Evolutionary conservation across 345 rosid species (phyloP).

Genomic region (Eucalyptus polyanthemos): DNA sequence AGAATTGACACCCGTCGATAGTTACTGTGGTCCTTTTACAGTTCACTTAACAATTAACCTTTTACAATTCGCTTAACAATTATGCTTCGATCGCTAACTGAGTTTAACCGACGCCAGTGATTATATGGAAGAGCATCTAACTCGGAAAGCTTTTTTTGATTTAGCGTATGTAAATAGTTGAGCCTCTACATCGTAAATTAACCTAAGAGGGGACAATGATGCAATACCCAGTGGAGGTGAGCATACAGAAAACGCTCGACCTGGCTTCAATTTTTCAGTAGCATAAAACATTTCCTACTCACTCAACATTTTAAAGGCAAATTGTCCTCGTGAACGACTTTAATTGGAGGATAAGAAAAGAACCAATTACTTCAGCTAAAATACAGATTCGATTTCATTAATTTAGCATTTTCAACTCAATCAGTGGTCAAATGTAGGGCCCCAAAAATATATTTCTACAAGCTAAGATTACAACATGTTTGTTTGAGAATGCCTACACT

Average conservation of each 20-base stretch:
- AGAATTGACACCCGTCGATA: neutral
- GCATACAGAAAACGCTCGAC: neutral
- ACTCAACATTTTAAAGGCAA: neutral
- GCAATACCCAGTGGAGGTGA: neutral
- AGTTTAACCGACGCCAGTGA: neutral
- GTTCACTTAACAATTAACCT: neutral
- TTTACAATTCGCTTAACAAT: no score
- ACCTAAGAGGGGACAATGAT: neutral
- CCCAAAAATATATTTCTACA: neutral
- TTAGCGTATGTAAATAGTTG: neutral
- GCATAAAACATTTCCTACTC: neutral
- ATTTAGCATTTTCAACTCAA: neutral
- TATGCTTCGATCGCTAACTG: neutral
- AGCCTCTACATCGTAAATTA: no score
- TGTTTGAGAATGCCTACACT: constrained; percentile 13
- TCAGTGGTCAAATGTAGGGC: neutral
- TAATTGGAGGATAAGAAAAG: neutral
- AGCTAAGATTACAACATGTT: neutral
- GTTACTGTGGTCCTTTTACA: no score
- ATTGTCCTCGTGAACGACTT: neutral
- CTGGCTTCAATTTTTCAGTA: neutral
- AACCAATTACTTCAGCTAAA: neutral
- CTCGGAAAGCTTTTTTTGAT: neutral
- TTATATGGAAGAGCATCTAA: neutral
- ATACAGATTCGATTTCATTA: neutral